Evolutionary conservation across 306 rosid species (phyloP), one percentile per base, ranked within the genome.

Genomic region (Castanopsis chinensis): DNA sequence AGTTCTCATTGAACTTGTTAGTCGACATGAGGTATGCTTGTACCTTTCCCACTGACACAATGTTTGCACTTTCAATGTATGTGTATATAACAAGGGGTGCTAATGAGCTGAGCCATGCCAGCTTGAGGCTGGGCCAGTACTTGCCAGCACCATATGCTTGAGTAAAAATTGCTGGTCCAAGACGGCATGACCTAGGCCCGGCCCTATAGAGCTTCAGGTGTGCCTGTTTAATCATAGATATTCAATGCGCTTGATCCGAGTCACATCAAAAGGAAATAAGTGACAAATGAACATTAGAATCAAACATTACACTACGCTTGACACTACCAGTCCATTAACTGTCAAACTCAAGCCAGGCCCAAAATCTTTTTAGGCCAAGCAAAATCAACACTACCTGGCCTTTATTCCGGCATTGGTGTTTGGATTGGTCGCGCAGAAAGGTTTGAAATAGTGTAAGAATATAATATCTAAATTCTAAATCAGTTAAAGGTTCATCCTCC

Each of bases 1-100:
- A 91, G 98, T 94, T 89, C 97, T 94, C 33, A 83, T 90, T 74
- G 98, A 94, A 73, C 97, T 92, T 75, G 93, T 92, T 81, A 88
- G 91, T 79, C 90, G 92, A 72, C 92, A 94, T 72, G 98, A 94
- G 97, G 98, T 94, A 90, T 88, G 90, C 71, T 69, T 78, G 32
- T 57, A 54, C 74, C 74, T 81, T 72, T 76, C 68, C 76, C 72
- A 32, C 1, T 52, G 73, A 82, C 2, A 13, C 18, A 58, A 21
- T 79, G 76, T 55, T 53, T 64, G 30, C 21, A 75, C 71, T 27
- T 54, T 19, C 71, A 3, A 28, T 33, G 10, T 33, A 2, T 33
- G 19, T 0, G 71, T 18, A 33, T 33, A 9, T 17, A 13, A 33
- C 6, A 19, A 9, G 49, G 23, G 5, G 7, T 32, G 21, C 6